A percentile compares a stretch with the other conserved stretches of the same genome.
phyloP scores from a whole-genome alignment of 257 asterid genomes.

The Jasminum sambac region DNA sequence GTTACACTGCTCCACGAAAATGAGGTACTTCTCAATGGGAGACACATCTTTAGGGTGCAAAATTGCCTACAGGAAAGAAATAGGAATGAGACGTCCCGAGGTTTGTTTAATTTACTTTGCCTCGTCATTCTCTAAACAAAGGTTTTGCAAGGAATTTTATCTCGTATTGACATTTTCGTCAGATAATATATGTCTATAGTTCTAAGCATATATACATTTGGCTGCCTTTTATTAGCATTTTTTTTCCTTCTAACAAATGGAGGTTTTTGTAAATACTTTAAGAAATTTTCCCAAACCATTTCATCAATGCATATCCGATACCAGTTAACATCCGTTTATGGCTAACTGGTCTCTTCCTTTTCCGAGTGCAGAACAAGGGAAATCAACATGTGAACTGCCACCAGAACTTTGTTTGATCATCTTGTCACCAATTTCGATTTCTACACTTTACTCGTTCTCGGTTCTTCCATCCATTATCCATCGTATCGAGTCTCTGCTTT shows the following conservation, averaged over 20 bases:
- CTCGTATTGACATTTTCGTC: background rate
- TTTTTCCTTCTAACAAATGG: no score
- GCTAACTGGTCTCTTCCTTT: conserved; percentile 12
- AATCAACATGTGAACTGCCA: conserved; percentile 60
- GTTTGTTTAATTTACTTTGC: conserved; percentile 27
- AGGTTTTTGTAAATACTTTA: no score
- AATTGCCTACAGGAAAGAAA: conserved; percentile 52
- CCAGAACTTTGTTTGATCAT: conserved; percentile 70
- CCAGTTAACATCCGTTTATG: background rate
- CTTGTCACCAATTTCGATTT: conserved; percentile 63
- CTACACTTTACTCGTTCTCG: conserved; percentile 62
- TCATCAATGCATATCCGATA: no score
- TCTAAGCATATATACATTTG: background rate
- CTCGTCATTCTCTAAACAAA: background rate
- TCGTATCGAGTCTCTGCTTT: conserved; percentile 71
- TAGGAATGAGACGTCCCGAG: conserved; percentile 44
- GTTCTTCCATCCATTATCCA: conserved; percentile 75
- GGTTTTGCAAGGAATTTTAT: background rate
- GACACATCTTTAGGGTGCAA: conserved; percentile 39
- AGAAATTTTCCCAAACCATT: no score
- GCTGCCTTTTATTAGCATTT: no score
- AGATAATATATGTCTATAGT: background rate
- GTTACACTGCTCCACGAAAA: conserved; percentile 42
- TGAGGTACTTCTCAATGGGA: conserved; percentile 54
- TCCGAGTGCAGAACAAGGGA: conserved; percentile 43